Evolutionary conservation across 2,329 filamentous ascomycete genomes (phyloP).

Genomic region (Fusarium praegraminearum): DNA sequence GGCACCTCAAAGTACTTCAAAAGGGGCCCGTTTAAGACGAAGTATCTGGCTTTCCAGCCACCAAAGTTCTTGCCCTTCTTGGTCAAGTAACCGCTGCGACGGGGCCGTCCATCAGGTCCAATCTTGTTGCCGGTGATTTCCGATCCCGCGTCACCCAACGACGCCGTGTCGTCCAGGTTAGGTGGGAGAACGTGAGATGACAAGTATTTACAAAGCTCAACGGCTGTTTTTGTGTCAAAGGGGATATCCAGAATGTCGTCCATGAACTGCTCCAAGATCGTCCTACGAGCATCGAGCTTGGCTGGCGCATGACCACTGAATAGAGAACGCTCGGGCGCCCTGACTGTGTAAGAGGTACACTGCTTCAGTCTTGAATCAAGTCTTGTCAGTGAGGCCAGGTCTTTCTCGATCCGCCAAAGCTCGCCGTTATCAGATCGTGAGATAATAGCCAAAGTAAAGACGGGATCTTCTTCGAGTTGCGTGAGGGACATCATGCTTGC

Average conservation of each 20-base stretch:
- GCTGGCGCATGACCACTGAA: slow-evolving; percentile 95
- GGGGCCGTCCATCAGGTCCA: slow-evolving; percentile 73
- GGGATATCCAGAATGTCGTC: slow-evolving; percentile 86
- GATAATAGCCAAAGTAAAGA: slow-evolving; percentile 90
- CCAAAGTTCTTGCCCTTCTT: slow-evolving; percentile 99
- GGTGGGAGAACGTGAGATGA: slow-evolving; percentile 74
- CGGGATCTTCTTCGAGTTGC: slow-evolving; percentile 88
- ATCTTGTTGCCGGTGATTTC: slow-evolving; percentile 54
- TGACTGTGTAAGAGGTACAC: slow-evolving; percentile 77
- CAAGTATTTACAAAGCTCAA: slow-evolving; percentile 89
- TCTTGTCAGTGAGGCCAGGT: slow-evolving; percentile 81
- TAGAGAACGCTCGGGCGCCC: slow-evolving; percentile 83
- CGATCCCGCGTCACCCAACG: slow-evolving; percentile 39
- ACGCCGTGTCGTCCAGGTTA: slow-evolving; percentile 67
- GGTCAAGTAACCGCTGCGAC: slow-evolving; percentile 90
- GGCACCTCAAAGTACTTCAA: slow-evolving; percentile 93
- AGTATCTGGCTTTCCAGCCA: slow-evolving; percentile 90
- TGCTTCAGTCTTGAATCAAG: slow-evolving; percentile 86
- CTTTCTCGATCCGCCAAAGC: slow-evolving; percentile 95
- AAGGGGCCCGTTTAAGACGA: slow-evolving; percentile 69
- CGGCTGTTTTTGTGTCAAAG: slow-evolving; percentile 79
- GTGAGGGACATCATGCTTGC: slow-evolving; percentile 85
- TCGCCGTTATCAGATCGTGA: slow-evolving; percentile 81
- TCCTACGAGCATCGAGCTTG: slow-evolving; percentile 87
- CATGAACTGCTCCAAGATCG: slow-evolving; percentile 85